A percentile compares a stretch with the other conserved stretches of the same genome.
These are phyloP conservation scores for Eutypa lata DNA, from an alignment of 2,329 filamentous ascomycete genomes.

Conservation along the genomic window DNA sequence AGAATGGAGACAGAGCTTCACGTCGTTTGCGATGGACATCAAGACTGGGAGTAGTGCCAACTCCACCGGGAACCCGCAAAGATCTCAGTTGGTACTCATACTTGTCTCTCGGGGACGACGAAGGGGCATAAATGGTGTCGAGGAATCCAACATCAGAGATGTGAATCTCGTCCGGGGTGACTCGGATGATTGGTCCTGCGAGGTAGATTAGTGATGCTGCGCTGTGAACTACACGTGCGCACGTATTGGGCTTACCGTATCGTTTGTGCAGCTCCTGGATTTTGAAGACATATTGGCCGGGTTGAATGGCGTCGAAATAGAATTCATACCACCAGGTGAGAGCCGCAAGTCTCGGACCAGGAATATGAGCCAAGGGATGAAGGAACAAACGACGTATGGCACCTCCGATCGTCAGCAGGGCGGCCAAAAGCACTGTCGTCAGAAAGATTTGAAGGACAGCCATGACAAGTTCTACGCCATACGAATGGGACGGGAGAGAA, in stretches of 20 bases:
- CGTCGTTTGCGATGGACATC: conserved; percentile 19
- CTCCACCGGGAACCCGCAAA: conserved; percentile 21
- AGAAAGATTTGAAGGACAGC: conserved; percentile 19
- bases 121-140: conserved; percentile 25
- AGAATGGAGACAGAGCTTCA: conserved; percentile 18
- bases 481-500: conserved; percentile 15
- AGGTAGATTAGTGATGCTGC: conserved; percentile 13
- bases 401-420: conserved; percentile 18
- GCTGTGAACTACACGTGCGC: conserved; percentile 12
- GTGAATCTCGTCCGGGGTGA: conserved; percentile 24
- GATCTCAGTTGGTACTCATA: conserved; percentile 20
- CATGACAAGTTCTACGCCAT: conserved; percentile 18
- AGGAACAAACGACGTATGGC: conserved; percentile 18
- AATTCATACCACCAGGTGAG: conserved; percentile 19
- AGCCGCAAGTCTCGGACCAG: conserved; percentile 17
- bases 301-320: conserved; percentile 17
- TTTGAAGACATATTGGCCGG: conserved; percentile 29
- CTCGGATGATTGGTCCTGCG: conserved; percentile 23
- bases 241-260: conserved; percentile 29
- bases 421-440: conserved; percentile 20
- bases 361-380: conserved; percentile 17
- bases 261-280: conserved; percentile 29
- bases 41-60: conserved; percentile 24
- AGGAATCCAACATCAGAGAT: conserved; percentile 23
- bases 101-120: conserved; percentile 21